phyloP scores from a whole-genome alignment of 441 rosid genomes.

The Croton laevigatus region DNA sequence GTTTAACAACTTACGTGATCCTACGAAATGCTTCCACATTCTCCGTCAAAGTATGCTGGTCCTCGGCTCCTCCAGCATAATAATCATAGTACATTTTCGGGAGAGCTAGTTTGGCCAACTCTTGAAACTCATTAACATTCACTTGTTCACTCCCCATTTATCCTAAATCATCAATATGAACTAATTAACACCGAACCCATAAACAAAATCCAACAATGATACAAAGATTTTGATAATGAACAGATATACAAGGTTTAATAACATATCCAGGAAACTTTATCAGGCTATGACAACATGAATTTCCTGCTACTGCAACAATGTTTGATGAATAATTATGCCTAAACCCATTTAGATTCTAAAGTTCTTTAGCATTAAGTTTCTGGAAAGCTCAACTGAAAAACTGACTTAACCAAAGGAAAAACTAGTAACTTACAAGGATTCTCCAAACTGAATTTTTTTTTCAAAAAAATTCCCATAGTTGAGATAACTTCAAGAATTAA shows the following conservation, averaged over 20 bases:
- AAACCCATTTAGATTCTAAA: not conserved
- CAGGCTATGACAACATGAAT: not conserved
- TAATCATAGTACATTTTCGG: constrained; percentile 68
- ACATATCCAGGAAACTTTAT: not conserved
- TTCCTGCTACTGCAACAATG: not conserved
- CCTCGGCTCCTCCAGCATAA: constrained; percentile 73
- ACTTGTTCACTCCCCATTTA: constrained; percentile 54
- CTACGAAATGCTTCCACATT: constrained; percentile 58
- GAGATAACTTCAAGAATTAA: not conserved
- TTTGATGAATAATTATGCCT: not conserved
- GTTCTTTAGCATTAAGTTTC: not conserved
- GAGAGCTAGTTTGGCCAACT: constrained; percentile 56
- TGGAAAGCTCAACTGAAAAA: not conserved
- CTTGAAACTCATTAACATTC: constrained; percentile 70
- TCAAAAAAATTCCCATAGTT: no score
- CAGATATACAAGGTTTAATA: not conserved
- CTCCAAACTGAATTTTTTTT: not conserved
- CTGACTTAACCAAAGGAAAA: not conserved
- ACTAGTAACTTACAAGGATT: not conserved
- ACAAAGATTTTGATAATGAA: not conserved
- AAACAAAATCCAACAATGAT: not conserved
- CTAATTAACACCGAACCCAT: not conserved
- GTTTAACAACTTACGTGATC: constrained; percentile 40
- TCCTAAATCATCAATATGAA: constrained; percentile 12
- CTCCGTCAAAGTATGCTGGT: constrained; percentile 59